These are phyloP conservation scores for Annulohypoxylon stygium DNA, from an alignment of 495 filamentous ascomycete species.

Conservation along the genomic window DNA sequence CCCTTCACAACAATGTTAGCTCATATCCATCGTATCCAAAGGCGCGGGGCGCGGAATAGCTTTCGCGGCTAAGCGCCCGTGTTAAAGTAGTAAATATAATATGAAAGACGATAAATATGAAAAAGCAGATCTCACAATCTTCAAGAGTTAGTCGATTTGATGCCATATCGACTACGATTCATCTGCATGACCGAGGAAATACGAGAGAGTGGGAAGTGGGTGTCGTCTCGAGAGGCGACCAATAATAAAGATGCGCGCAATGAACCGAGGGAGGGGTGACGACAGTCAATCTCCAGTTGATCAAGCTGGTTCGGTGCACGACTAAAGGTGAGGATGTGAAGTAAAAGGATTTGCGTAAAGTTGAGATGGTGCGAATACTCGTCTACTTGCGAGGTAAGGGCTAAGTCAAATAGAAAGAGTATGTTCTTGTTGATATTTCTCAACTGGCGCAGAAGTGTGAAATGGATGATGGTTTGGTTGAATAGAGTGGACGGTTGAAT, in stretches of 20 bases:
- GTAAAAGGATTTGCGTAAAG: not conserved
- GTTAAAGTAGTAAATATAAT: not conserved
- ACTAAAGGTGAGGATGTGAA: not conserved
- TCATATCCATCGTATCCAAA: conserved; percentile 7
- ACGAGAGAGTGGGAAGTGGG: not conserved
- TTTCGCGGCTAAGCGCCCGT: not conserved
- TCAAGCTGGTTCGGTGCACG: not conserved
- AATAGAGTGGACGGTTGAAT: conserved; percentile 2
- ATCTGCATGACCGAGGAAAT: conserved; percentile 60
- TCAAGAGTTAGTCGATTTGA: conserved; percentile 85
- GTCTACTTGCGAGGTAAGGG: not conserved
- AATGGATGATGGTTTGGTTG: not conserved
- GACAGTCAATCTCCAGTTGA: not conserved
- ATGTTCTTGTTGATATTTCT: not conserved
- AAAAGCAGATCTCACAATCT: conserved; percentile 75
- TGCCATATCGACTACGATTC: conserved; percentile 71
- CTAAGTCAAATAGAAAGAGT: not conserved
- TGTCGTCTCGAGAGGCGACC: conserved; percentile 24
- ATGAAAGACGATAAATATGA: not conserved
- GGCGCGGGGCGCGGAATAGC: not conserved
- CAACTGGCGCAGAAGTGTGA: not conserved
- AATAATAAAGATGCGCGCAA: conserved; percentile 32
- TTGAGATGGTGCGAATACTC: not conserved
- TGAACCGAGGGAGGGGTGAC: conserved; percentile 23
- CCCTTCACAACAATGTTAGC: conserved; percentile 68